Conservation (phyloP, 2,329 filamentous ascomycete genomes). For the Fusarium caatingaense region DNA sequence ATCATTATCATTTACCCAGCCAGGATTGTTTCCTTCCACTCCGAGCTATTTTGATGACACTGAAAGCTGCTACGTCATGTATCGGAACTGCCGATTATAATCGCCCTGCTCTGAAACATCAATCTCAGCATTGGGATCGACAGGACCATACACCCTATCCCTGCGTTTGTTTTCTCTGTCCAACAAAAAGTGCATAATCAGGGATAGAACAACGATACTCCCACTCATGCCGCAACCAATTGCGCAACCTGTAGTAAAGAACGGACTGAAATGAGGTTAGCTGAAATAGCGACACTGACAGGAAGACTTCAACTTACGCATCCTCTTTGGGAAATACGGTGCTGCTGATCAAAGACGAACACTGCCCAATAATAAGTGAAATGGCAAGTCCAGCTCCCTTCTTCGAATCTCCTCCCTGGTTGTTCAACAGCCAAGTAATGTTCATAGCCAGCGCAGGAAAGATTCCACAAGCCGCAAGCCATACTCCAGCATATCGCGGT, state of each 20-base stretch:
- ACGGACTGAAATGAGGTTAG: slow-evolving; percentile 5
- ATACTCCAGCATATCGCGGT: slow-evolving; percentile 19
- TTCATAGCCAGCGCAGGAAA: slow-evolving; percentile 22
- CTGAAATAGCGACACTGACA: fast-evolving
- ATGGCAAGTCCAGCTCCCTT: slow-evolving; percentile 22
- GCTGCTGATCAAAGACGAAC: slow-evolving; percentile 33
- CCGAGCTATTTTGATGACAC: no score
- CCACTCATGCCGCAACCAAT: slow-evolving; percentile 28
- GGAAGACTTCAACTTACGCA: neutral
- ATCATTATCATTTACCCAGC: no score
- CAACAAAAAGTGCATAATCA: slow-evolving; percentile 17
- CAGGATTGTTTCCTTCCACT: no score
- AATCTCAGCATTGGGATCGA: neutral
- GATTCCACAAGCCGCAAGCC: slow-evolving; percentile 21
- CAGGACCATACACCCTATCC: neutral
- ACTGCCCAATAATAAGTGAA: slow-evolving; percentile 18
- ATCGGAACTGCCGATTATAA: slow-evolving; percentile 16
- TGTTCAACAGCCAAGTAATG: slow-evolving; percentile 32
- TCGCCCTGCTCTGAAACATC: slow-evolving; percentile 7
- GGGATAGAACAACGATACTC: neutral
- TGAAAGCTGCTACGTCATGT: neutral
- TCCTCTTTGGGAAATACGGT: slow-evolving; percentile 27
- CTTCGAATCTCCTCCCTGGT: slow-evolving; percentile 32
- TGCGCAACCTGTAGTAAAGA: slow-evolving; percentile 24
- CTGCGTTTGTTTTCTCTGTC: slow-evolving; percentile 16